These are phyloP conservation scores for Warburgia ugandensis DNA, from an alignment of 164 flowering plant species.

Conservation along the genomic window DNA sequence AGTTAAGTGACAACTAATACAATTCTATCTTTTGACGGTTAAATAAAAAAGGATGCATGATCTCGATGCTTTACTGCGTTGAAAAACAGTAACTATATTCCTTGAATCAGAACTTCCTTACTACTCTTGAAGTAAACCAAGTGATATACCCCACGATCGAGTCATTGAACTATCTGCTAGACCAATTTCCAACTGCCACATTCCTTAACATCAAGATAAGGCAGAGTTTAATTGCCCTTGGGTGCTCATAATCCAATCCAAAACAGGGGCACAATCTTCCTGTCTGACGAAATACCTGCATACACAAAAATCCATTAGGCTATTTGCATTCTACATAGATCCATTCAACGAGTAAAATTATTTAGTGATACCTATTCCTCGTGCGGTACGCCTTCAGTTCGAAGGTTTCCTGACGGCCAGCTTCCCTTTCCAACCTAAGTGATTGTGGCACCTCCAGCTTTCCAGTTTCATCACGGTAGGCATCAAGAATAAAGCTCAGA, in stretches of 20 bases:
- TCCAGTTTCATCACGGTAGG: constrained; percentile 49
- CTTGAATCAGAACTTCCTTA: no score
- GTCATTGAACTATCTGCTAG: no score
- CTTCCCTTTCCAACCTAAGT: constrained; percentile 51
- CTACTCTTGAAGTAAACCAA: no score
- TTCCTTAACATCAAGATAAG: constrained; percentile 1
- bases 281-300: constrained; percentile 53
- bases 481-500: constrained; percentile 53
- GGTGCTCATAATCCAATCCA: constrained; percentile 61
- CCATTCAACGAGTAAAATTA: background rate
- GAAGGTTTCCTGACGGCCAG: constrained; percentile 29
- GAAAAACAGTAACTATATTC: no score
- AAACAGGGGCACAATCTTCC: constrained; percentile 52
- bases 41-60: no score
- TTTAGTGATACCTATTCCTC: constrained; percentile 47
- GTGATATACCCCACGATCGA: no score
- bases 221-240: constrained; percentile 19
- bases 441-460: constrained; percentile 48
- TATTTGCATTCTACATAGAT: background rate
- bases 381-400: constrained; percentile 58
- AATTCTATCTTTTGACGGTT: no score
- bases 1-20: no score
- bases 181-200: background rate
- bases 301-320: constrained; percentile 2
- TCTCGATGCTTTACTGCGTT: no score